phyloP scores from a whole-genome alignment of 257 asterid genomes.

The Solanum virginianum region DNA sequence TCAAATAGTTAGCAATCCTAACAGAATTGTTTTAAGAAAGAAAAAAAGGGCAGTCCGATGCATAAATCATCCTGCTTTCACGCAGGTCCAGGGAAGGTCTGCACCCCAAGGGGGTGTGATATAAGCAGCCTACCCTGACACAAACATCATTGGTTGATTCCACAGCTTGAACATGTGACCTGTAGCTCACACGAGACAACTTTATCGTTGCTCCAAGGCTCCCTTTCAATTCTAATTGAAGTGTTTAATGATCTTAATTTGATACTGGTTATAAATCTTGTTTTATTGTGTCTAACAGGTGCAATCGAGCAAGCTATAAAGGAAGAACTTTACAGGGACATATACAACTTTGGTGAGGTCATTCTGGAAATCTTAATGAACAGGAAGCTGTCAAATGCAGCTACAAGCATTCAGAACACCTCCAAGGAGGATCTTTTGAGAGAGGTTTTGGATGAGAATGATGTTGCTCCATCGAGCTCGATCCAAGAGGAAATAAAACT shows the following conservation, averaged over 20 bases:
- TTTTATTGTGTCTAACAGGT: slow-evolving; percentile 29
- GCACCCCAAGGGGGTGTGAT: not conserved
- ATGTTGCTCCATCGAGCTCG: slow-evolving; percentile 15
- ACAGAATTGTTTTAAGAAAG: not conserved
- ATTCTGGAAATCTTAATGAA: slow-evolving; percentile 50
- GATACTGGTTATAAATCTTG: not conserved
- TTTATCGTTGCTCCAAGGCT: not conserved
- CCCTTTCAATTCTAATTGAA: not conserved
- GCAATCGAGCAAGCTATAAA: slow-evolving; percentile 20
- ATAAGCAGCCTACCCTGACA: too few species aligned
- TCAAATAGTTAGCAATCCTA: not conserved
- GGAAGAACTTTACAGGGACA: slow-evolving; percentile 59
- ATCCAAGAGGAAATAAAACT: slow-evolving; percentile 27
- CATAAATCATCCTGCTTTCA: not conserved
- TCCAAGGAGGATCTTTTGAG: slow-evolving; percentile 37
- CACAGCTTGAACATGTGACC: not conserved
- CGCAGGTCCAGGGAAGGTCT: not conserved
- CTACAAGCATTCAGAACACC: slow-evolving; percentile 6
- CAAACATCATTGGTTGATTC: not conserved
- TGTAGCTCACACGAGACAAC: not conserved
- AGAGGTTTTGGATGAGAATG: slow-evolving; percentile 38
- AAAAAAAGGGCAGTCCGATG: not conserved
- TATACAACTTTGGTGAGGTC: slow-evolving; percentile 58
- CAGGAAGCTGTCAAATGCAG: slow-evolving; percentile 33
- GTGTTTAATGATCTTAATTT: not conserved